A percentile compares a stretch with the other conserved stretches of the same genome.
Conservation (phyloP, 2,329 filamentous ascomycete genomes). For the Thelonectria blattea region DNA sequence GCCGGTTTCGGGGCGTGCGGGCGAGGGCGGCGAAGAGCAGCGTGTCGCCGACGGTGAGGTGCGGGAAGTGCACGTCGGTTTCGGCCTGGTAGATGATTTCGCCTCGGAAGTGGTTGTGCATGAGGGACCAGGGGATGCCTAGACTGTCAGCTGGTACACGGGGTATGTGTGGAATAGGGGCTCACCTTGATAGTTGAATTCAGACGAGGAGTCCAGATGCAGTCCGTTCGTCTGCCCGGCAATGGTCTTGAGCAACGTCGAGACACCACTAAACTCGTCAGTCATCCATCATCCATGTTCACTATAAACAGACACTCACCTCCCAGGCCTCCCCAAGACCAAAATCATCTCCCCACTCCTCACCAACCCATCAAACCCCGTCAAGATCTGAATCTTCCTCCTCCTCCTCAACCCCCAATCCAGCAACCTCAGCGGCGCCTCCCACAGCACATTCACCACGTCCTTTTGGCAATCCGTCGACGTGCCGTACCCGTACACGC, state of each 20-base stretch:
- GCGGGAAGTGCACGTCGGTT: slow-evolving; percentile 74
- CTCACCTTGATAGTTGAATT: slow-evolving; percentile 26
- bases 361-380: slow-evolving; percentile 22
- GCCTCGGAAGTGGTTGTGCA: slow-evolving; percentile 24
- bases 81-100: slow-evolving; percentile 27
- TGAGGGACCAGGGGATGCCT: slow-evolving; percentile 23
- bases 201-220: slow-evolving; percentile 16
- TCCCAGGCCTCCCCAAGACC: slow-evolving; percentile 27
- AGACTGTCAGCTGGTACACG: neutral
- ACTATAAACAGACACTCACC: slow-evolving; percentile 7
- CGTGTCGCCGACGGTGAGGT: slow-evolving; percentile 76
- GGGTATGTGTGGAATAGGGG: neutral
- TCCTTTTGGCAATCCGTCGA: slow-evolving; percentile 25
- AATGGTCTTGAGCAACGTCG: slow-evolving; percentile 26
- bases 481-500: slow-evolving; percentile 20
- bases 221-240: slow-evolving; percentile 24
- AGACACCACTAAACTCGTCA: slow-evolving; percentile 14
- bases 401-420: slow-evolving; percentile 9
- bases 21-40: slow-evolving; percentile 75
- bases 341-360: slow-evolving; percentile 27
- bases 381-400: slow-evolving; percentile 24
- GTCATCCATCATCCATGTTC: neutral
- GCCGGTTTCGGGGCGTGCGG: slow-evolving; percentile 64
- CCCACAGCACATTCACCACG: slow-evolving; percentile 21
- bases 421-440: slow-evolving; percentile 8